Evolutionary conservation across 2,329 filamentous ascomycete genomes (phyloP).

Genomic region (Lachnellula suecica): DNA sequence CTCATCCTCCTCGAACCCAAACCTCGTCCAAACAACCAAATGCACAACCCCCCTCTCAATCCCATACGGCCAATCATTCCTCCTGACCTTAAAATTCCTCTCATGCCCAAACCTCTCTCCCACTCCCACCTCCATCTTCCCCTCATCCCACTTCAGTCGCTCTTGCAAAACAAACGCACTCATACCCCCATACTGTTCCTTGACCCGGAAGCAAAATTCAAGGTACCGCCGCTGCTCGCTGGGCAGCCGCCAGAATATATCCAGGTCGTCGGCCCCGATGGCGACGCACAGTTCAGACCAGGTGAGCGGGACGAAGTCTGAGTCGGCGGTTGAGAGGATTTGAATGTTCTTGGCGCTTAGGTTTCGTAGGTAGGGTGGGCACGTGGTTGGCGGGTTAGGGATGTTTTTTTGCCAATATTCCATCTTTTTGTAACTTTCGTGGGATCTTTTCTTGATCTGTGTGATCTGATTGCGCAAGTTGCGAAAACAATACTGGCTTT

Average conservation of each 20-base stretch:
- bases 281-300: neutral
- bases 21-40: slow-evolving; percentile 85
- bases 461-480: too few species aligned
- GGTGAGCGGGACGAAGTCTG: neutral
- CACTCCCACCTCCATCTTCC: neutral
- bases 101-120: neutral
- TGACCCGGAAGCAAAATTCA: neutral
- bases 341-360: neutral
- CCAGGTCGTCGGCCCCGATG: neutral
- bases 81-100: slow-evolving; percentile 60
- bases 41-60: slow-evolving; percentile 75
- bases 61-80: slow-evolving; percentile 92
- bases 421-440: too few species aligned
- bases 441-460: too few species aligned
- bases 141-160: neutral
- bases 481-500: too few species aligned
- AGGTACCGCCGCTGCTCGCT: neutral
- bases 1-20: neutral
- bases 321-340: neutral
- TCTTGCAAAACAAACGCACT: neutral
- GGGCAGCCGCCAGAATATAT: neutral
- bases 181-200: neutral
- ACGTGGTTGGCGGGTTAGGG: neutral
- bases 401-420: neutral
- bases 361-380: neutral